Evolutionary conservation across 2,329 filamentous ascomycete genomes (phyloP).

Genomic region (Colletotrichum kahawae): DNA sequence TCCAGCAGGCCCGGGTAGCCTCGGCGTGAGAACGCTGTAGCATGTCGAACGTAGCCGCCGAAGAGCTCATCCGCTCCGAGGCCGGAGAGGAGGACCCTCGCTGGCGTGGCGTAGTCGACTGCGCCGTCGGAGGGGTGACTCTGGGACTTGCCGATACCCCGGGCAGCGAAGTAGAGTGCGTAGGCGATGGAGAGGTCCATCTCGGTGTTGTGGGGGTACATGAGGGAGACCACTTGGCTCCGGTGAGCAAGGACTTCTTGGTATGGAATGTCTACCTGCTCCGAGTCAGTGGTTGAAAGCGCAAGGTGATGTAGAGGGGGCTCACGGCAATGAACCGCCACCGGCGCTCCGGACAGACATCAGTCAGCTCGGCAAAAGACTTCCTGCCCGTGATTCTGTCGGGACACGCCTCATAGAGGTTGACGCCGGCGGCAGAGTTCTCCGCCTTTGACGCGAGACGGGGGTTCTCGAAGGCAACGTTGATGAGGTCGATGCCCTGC

Average conservation of each 20-base stretch:
- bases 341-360: conserved; percentile 68
- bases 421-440: conserved; percentile 29
- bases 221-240: conserved; percentile 73
- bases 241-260: conserved; percentile 73
- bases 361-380: conserved; percentile 76
- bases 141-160: conserved; percentile 65
- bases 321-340: conserved; percentile 84
- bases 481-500: conserved; percentile 84
- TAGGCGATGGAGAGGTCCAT: conserved; percentile 97
- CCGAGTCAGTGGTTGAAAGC: not conserved
- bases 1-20: conserved; percentile 76
- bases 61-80: conserved; percentile 97
- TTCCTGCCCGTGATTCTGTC: conserved; percentile 87
- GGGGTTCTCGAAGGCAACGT: conserved; percentile 97
- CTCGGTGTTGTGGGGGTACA: conserved; percentile 94
- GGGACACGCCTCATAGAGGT: conserved; percentile 81
- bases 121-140: conserved; percentile 28
- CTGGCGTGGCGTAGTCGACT: conserved; percentile 66
- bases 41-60: conserved; percentile 88
- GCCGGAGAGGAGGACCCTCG: conserved; percentile 87
- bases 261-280: conserved; percentile 80
- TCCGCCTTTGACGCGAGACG: conserved; percentile 63
- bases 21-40: conserved; percentile 71
- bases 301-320: not conserved
- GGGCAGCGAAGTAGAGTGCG: conserved; percentile 93